Evolutionary conservation across 331 rosid species (phyloP).

Genomic region (Ulmus americana): DNA sequence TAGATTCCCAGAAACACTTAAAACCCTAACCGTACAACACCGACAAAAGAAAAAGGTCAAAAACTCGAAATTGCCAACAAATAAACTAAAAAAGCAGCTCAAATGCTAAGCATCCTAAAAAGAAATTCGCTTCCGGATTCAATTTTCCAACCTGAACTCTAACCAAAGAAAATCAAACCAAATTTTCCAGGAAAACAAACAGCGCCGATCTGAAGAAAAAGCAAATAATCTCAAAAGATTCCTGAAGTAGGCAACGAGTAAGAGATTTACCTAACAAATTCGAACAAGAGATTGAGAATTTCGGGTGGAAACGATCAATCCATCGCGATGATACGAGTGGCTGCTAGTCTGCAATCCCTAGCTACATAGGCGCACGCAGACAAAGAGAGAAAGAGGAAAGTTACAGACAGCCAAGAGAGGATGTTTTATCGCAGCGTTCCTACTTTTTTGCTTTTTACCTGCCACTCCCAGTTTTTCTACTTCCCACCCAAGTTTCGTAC

Average conservation of each 20-base stretch:
- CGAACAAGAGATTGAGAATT: constrained; percentile 2
- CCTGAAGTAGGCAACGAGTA: background rate
- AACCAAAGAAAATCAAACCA: background rate
- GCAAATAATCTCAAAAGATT: background rate
- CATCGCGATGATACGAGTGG: constrained; percentile 29
- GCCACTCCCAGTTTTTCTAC: constrained; percentile 26
- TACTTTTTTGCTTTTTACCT: constrained; percentile 20
- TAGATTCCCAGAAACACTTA: constrained; percentile 11
- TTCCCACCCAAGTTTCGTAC: background rate
- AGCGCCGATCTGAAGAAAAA: constrained; percentile 28
- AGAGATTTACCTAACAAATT: constrained; percentile 17
- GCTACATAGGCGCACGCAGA: constrained; percentile 9
- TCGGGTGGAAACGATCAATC: constrained; percentile 20
- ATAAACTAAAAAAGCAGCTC: background rate
- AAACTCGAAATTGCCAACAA: background rate
- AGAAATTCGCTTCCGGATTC: background rate
- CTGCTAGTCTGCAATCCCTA: constrained; percentile 30
- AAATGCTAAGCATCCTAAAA: background rate
- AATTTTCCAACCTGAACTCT: background rate
- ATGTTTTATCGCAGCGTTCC: constrained; percentile 22
- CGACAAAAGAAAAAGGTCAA: background rate
- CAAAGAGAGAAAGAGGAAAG: constrained; percentile 19
- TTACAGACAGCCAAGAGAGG: constrained; percentile 16
- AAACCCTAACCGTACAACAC: constrained; percentile 22
- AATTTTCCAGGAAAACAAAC: constrained; percentile 10